These are phyloP conservation scores for Thraustochytrium striatum DNA, from an alignment of 352 stramenopile genomes.

Conservation along the genomic window DNA sequence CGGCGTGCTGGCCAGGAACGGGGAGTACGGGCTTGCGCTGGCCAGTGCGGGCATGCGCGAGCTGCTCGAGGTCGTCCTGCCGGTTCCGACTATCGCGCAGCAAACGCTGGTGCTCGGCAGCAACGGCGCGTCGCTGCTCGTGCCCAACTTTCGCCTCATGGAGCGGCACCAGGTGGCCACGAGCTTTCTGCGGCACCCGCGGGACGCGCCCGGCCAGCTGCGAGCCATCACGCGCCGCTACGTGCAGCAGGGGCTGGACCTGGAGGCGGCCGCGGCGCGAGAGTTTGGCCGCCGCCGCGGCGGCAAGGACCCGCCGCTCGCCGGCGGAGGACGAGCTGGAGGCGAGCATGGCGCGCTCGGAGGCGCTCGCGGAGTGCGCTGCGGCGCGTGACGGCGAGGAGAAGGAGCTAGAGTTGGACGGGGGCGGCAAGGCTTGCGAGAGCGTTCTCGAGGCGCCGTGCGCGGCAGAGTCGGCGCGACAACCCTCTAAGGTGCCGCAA, in stretches of 20 bases:
- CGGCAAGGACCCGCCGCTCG: too few relatives aligned
- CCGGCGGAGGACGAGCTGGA: too few relatives aligned
- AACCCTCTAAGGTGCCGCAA: too few relatives aligned
- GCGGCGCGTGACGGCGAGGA: too few relatives aligned
- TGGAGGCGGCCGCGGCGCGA: too few relatives aligned
- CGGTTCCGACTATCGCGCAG: not conserved
- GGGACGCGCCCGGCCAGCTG: not conserved
- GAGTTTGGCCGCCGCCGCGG: too few relatives aligned
- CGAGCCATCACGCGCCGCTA: not conserved
- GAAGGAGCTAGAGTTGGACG: too few relatives aligned
- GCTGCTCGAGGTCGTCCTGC: not conserved
- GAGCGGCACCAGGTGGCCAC: not conserved
- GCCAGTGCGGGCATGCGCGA: not conserved
- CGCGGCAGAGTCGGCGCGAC: too few relatives aligned
- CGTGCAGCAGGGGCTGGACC: not conserved
- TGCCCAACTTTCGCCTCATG: not conserved
- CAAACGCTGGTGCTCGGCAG: constrained; percentile 11
- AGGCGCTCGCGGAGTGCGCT: too few relatives aligned
- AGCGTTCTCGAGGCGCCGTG: too few relatives aligned
- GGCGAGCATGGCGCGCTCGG: too few relatives aligned
- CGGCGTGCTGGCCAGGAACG: not conserved
- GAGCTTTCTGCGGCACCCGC: not conserved
- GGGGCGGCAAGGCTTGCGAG: too few relatives aligned
- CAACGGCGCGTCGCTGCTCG: not conserved
- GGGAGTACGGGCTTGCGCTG: not conserved